A percentile compares a stretch with the other conserved stretches of the same genome.
Evolutionary conservation across 768 basidiomycete species (phyloP).

Genomic region (Suillus decipiens): DNA sequence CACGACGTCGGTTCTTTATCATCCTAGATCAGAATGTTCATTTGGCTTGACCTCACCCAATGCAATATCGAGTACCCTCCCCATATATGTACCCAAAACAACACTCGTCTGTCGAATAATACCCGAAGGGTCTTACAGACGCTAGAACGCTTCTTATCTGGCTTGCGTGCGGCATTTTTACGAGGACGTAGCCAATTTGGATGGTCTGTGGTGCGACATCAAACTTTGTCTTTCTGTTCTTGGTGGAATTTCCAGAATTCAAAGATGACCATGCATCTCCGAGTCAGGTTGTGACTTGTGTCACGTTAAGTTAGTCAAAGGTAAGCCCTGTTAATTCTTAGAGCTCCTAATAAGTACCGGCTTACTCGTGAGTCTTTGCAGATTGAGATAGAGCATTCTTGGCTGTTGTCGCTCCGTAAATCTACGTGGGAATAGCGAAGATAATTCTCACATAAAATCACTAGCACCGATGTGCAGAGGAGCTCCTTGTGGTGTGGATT

Average conservation of each 20-base stretch:
- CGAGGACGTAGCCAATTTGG: not conserved
- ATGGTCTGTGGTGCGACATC: not conserved
- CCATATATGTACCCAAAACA: not conserved
- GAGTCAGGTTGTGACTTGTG: not conserved
- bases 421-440: not conserved
- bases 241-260: not conserved
- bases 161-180: slow-evolving; percentile 24
- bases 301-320: not conserved
- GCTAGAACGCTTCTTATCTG: slow-evolving; percentile 32
- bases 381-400: not conserved
- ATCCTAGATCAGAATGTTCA: not conserved
- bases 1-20: not conserved
- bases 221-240: not conserved
- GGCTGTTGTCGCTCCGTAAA: not conserved
- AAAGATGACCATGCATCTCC: not conserved
- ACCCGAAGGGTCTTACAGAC: slow-evolving; percentile 40
- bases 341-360: not conserved
- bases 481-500: not conserved
- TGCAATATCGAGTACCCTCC: not conserved
- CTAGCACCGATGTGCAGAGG: not conserved
- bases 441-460: not conserved
- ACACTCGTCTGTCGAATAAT: not conserved
- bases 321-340: not conserved
- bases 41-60: not conserved
- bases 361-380: not conserved